Conservation (phyloP, 148 eudicot genomes). For the Pouteria glomerata region DNA sequence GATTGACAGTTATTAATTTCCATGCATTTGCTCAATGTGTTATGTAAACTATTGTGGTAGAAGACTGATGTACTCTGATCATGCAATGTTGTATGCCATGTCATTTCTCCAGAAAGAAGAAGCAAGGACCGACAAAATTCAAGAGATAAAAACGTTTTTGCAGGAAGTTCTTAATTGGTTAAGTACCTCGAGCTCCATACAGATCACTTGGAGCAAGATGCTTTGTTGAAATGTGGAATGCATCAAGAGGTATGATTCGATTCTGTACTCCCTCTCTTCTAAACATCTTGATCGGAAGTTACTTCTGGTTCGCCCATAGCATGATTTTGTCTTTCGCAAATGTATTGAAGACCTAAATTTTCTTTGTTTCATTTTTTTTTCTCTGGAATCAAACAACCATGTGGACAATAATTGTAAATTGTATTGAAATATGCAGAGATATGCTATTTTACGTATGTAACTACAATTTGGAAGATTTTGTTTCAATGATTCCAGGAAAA, state of each 20-base stretch:
- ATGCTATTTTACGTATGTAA: too few species aligned
- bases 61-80: too few species aligned
- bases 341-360: background rate
- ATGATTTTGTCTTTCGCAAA: background rate
- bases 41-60: too few species aligned
- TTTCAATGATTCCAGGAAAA: too few species aligned
- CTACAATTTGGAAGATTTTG: too few species aligned
- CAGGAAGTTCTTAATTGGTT: background rate
- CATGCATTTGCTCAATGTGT: background rate
- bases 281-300: too few species aligned
- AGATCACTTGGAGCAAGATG: background rate
- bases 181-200: background rate
- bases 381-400: background rate
- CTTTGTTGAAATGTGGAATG: background rate
- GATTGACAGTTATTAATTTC: background rate
- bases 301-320: background rate
- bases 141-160: constrained; percentile 19
- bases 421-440: background rate
- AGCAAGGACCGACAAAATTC: constrained; percentile 20
- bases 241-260: background rate
- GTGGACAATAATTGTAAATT: background rate
- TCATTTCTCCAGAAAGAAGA: constrained; percentile 30
- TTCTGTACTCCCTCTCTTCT: background rate
- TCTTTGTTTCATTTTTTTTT: too few species aligned
- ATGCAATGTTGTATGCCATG: background rate